Evolutionary conservation across 2,329 filamentous ascomycete genomes (phyloP), one percentile per base, ranked within the genome.

Genomic region (Alternaria solani): DNA sequence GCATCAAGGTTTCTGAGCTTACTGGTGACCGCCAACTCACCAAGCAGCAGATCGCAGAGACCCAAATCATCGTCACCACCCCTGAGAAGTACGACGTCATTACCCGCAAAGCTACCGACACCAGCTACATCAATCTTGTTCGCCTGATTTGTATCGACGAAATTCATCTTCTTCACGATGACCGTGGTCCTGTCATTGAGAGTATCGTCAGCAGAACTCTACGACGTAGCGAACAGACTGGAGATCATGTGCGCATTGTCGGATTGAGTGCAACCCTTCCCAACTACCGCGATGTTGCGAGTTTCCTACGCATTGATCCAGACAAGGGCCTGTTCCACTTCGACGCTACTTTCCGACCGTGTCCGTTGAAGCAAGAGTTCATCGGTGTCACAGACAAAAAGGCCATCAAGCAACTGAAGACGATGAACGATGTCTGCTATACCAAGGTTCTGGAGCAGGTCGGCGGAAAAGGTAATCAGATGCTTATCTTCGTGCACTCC

Each of bases 21-120:
- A 99, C 95, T 63, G 95, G 95, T 82, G 95, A 99, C 81, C 92
- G 95, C 54, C 95, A 98, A 80, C 90, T 99, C 75, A 99, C 94
- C 20, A 99, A 99, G 81, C 93, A 97, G 78, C 95, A 99, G 83
- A 98, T 99, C 65, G 89, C 94, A 2, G 95, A 99, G 73, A 99
- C 95, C 0, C 94, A 99, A 78, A 90, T 99, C 69, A 99, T 99
- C 70, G 94, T 99, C 60, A 99, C 95, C 0, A 99, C 95, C 0
- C 95, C 95, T 20, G 95, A 99, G 80, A 99, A 99, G 81, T 99
- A 93, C 91, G 95, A 99, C 80, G 94, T 99, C 68, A 97, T 99
- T 70, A 99, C 96, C 6, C 89, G 96, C 80, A 99, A 99, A 80
- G 94, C 94, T 7, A 97, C 94, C 2, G 96, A 99, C 76, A 88